These are phyloP conservation scores for Emericellopsis cladophorae DNA, from an alignment of 2,329 filamentous ascomycete genomes.

Conservation along the genomic window DNA sequence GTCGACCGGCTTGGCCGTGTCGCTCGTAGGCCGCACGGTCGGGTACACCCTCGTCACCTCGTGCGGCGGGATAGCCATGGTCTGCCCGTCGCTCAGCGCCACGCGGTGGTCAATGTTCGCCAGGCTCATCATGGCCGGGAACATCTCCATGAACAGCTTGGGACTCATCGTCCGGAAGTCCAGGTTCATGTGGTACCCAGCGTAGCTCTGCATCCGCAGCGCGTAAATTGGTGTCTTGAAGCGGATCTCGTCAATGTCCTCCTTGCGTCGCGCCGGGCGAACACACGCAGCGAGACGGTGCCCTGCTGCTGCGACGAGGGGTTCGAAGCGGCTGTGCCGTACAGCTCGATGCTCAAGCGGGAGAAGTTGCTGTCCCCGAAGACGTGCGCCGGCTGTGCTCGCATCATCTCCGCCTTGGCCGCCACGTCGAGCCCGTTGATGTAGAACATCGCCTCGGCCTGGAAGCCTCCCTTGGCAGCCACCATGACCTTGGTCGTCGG, in stretches of 20 bases:
- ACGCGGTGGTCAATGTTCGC: slow-evolving; percentile 14
- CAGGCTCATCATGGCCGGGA: slow-evolving; percentile 19
- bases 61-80: slow-evolving; percentile 9
- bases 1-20: slow-evolving; percentile 10
- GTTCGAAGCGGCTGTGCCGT: slow-evolving; percentile 24
- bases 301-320: slow-evolving; percentile 29
- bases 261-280: slow-evolving; percentile 25
- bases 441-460: slow-evolving; percentile 30
- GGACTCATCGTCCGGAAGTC: slow-evolving; percentile 29
- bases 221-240: slow-evolving; percentile 25
- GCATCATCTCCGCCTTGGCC: slow-evolving; percentile 28
- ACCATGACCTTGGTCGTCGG: slow-evolving; percentile 23
- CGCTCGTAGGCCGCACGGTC: slow-evolving; percentile 10
- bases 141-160: slow-evolving; percentile 28
- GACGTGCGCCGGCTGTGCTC: slow-evolving; percentile 20
- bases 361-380: slow-evolving; percentile 20
- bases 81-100: slow-evolving; percentile 9
- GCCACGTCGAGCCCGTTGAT: slow-evolving; percentile 27
- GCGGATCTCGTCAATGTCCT: slow-evolving; percentile 17
- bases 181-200: slow-evolving; percentile 28
- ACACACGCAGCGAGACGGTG: slow-evolving; percentile 32
- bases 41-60: slow-evolving; percentile 10
- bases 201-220: slow-evolving; percentile 25
- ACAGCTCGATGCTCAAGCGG: slow-evolving; percentile 17
- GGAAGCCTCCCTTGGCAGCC: slow-evolving; percentile 28